Conservation (phyloP, 73 alveolate genomes). For the Paramecium biaurelia region DNA sequence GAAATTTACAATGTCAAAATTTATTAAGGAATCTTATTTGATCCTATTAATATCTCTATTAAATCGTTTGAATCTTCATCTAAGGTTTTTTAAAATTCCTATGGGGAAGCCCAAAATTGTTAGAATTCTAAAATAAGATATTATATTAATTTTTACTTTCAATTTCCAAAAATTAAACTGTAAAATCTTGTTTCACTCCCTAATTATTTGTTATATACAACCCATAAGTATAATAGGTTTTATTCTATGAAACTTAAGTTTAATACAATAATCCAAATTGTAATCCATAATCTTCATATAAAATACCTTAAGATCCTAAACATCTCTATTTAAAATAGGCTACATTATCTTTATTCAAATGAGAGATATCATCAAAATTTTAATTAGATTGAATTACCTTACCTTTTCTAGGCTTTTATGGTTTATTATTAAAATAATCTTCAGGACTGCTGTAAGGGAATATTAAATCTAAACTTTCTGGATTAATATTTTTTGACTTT, state of each 20-base stretch:
- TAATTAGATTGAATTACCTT: background rate
- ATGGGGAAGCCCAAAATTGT: background rate
- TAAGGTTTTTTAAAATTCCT: background rate
- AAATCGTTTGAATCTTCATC: background rate
- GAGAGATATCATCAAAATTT: background rate
- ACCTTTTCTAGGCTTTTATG: background rate
- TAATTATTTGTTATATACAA: background rate
- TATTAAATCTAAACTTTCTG: slow-evolving; percentile 1
- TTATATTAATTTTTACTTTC: background rate
- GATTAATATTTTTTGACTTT: background rate
- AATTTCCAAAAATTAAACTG: background rate
- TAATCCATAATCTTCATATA: background rate
- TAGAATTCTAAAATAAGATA: background rate
- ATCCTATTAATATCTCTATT: background rate
- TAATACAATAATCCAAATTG: background rate
- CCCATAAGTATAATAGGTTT: slow-evolving; percentile 16
- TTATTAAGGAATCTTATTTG: background rate
- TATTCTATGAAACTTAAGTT: background rate
- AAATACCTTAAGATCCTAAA: slow-evolving; percentile 15
- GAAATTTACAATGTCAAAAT: background rate
- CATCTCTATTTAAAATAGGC: background rate
- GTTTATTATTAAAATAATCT: background rate
- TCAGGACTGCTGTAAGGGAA: slow-evolving; percentile 5
- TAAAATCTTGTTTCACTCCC: background rate
- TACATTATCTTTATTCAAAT: background rate